Evolutionary conservation across 345 rosid species (phyloP), one percentile per base, ranked within the genome.

Genomic region (Melastoma malabathricum): DNA sequence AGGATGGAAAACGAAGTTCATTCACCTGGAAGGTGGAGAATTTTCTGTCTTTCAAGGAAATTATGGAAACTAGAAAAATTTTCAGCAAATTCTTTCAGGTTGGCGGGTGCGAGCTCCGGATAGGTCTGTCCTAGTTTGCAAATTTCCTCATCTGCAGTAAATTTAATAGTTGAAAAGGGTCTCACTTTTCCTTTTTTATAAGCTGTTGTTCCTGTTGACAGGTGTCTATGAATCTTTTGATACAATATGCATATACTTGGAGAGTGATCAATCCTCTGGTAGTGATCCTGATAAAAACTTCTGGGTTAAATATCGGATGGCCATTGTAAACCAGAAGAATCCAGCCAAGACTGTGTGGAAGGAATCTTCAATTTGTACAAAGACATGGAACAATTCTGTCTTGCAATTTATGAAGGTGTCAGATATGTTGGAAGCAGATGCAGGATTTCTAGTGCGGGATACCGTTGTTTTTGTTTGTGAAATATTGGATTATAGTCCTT

Each of bases 181-280:
- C 51, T 31, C 62, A 39, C 64, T 56, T 34, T 55, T 55, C 49
- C 47, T 17, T 64, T 59, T 59, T 59, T 65, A 34, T 34, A 34
- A 34, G 48, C 58, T 46, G 16, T 49, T 39, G 54, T 59, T 60
- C 68, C 51, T 76, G 48, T 13, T 29, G 59, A 48, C 94, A 93
- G 99, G 99, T 75, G 99, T 93, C 47, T 93, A 93, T 18, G 99
- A 93, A 71, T 93, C 99, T 46, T 88, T 93, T 72, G 99, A 93
- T 70, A 88, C 99, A 62, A 93, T 93, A 51, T 93, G 99, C 72
- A 93, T 93, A 72, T 93, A 93, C 67, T 64, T 93, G 64, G 97
- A 93, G 77, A 93, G 99, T 55, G 99, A 93, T 65, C 99, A 93
- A 53, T 93, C 95, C 3, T 86, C 74, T 53, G 85, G 80, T 54